Evolutionary conservation across 108 stramenopile genomes (phyloP).

Genomic region (Pinguiococcus pyrenoidosus): DNA sequence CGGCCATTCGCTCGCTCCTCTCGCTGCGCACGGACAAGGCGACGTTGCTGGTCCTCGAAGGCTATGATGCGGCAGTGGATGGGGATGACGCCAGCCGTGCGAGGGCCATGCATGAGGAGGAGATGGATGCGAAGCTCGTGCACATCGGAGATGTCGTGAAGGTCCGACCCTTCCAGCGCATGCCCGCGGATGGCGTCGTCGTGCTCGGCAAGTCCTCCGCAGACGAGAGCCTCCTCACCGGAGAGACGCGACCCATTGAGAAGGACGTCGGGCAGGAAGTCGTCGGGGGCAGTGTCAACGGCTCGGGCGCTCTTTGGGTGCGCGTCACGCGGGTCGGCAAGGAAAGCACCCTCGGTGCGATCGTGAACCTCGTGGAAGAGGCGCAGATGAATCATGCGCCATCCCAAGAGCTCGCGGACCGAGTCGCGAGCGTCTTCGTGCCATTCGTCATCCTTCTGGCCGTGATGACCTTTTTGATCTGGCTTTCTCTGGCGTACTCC

Average conservation of each 20-base stretch:
- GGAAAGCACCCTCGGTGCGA: conserved; percentile 17
- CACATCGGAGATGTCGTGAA: conserved; percentile 23
- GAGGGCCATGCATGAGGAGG: too few relatives aligned
- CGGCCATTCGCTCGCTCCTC: too few relatives aligned
- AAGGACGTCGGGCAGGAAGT: too few relatives aligned
- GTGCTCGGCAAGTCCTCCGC: conserved; percentile 19
- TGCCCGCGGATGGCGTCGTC: conserved; percentile 26
- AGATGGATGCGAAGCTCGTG: conserved; percentile 24
- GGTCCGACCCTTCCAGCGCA: conserved; percentile 17
- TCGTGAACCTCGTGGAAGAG: conserved; percentile 19
- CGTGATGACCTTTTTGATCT: conserved; percentile 15
- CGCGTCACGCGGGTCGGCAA: conserved; percentile 13
- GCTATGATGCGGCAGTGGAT: too few relatives aligned
- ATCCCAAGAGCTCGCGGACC: conserved; percentile 22
- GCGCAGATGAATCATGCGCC: conserved; percentile 19
- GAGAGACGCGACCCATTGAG: too few relatives aligned
- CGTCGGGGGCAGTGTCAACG: too few relatives aligned
- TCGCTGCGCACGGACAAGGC: too few relatives aligned
- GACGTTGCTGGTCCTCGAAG: too few relatives aligned
- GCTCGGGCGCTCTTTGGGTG: too few relatives aligned
- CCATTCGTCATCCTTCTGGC: conserved; percentile 14
- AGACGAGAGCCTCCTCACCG: conserved; percentile 29
- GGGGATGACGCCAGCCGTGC: too few relatives aligned
- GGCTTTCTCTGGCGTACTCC: conserved; percentile 13
- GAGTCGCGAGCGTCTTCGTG: conserved; percentile 22